phyloP scores from a whole-genome alignment of 352 stramenopile species.

The Globisporangium irregulare region DNA sequence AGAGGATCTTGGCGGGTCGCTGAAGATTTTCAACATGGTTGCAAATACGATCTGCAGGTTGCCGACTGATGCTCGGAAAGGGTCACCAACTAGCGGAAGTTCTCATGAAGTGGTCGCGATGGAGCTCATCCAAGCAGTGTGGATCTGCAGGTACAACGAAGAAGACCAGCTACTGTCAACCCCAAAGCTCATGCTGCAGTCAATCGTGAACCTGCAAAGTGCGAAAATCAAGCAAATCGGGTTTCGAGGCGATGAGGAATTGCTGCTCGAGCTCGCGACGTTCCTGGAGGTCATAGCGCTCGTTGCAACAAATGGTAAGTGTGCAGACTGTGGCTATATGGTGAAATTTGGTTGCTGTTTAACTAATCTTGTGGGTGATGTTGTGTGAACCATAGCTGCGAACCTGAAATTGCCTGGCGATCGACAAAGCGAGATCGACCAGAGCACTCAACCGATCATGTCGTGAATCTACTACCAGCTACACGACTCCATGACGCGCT shows the following conservation, averaged over 20 bases:
- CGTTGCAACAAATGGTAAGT: conserved; percentile 23
- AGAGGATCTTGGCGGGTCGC: background rate
- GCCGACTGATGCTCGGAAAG: background rate
- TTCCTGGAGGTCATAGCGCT: conserved; percentile 22
- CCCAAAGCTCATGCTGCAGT: conserved; percentile 14
- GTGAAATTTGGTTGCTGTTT: background rate
- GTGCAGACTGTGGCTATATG: background rate
- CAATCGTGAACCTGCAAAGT: conserved; percentile 19
- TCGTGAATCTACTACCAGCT: conserved; percentile 9
- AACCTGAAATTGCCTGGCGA: background rate
- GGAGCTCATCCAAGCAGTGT: conserved; percentile 29
- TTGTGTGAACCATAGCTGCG: background rate
- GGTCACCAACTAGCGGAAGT: conserved; percentile 1
- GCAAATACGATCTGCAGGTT: background rate
- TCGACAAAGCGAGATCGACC: background rate
- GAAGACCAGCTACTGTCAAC: conserved; percentile 26
- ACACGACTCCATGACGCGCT: conserved; percentile 3
- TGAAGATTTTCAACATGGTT: background rate
- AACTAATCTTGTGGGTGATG: background rate
- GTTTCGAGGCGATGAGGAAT: background rate
- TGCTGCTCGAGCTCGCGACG: conserved; percentile 13
- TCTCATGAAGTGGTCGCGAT: conserved; percentile 20
- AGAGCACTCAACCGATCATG: conserved; percentile 3
- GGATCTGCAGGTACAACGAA: conserved; percentile 32
- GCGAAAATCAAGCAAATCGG: conserved; percentile 10